phyloP scores from a whole-genome alignment of 192 early-diverging fungal genomes.

The Linnemannia schmuckeri region DNA sequence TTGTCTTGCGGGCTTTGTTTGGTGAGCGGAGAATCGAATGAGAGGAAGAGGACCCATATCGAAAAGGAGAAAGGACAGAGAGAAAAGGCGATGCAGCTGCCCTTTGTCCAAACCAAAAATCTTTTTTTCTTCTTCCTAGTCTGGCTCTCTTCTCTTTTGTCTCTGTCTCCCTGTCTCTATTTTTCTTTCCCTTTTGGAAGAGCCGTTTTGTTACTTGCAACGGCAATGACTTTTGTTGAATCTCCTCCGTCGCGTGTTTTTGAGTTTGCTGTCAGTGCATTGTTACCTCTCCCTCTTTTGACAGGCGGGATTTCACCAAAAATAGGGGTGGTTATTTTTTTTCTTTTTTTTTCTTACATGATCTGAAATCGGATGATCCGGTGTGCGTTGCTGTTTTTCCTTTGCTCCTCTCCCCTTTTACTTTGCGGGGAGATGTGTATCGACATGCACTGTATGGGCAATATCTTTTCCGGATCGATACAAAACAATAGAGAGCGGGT shows the following conservation, averaged over 20 bases:
- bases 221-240: neutral
- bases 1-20: slow-evolving; percentile 10
- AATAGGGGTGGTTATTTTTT: neutral
- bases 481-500: neutral
- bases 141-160: neutral
- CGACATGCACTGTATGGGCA: neutral
- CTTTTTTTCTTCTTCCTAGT: neutral
- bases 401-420: neutral
- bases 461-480: too few species aligned
- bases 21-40: slow-evolving; percentile 18
- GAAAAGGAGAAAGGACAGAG: neutral
- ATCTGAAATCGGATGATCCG: neutral
- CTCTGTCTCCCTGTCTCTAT: neutral
- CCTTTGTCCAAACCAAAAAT: neutral
- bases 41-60: neutral
- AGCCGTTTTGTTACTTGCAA: neutral
- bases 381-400: neutral
- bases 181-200: neutral
- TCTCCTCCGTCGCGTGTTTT: neutral
- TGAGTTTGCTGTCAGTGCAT: slow-evolving; percentile 2
- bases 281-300: neutral
- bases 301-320: neutral
- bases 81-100: neutral
- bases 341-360: neutral
- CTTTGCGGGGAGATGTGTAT: neutral